These are phyloP conservation scores for Hypocrella siamensis DNA, from an alignment of 2,329 filamentous ascomycete genomes.

Conservation along the genomic window DNA sequence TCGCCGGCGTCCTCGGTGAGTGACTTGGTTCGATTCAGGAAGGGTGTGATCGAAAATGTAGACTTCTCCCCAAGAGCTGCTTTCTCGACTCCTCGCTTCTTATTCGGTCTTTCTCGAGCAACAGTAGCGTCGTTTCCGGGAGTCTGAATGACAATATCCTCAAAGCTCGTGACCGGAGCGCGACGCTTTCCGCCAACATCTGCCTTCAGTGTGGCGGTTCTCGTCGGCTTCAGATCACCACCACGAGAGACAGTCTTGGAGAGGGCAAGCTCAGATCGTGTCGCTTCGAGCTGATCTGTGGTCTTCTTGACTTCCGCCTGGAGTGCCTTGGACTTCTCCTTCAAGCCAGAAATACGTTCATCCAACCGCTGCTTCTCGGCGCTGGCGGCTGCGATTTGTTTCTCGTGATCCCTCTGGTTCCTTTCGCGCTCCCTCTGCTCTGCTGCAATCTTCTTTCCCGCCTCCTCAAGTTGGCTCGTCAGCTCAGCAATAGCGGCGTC, in stretches of 20 bases:
- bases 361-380: constrained; percentile 50
- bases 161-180: constrained; percentile 25
- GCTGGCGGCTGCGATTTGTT: constrained; percentile 43
- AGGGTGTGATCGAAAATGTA: constrained; percentile 84
- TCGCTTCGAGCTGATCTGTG: constrained; percentile 25
- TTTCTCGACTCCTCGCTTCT: constrained; percentile 41
- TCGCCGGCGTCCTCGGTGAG: constrained; percentile 24
- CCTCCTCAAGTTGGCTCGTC: constrained; percentile 17
- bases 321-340: constrained; percentile 50
- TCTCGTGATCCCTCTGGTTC: constrained; percentile 28
- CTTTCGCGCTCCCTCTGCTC: constrained; percentile 32
- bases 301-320: constrained; percentile 59
- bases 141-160: constrained; percentile 31
- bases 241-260: constrained; percentile 2
- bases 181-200: constrained; percentile 29
- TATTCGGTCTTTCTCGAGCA: constrained; percentile 26
- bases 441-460: constrained; percentile 18
- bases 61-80: constrained; percentile 63
- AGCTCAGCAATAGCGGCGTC: constrained; percentile 27
- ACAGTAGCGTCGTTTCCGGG: constrained; percentile 25
- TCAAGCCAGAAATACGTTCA: constrained; percentile 53
- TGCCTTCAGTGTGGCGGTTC: constrained; percentile 8
- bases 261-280: constrained; percentile 6
- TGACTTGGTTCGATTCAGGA: constrained; percentile 60
- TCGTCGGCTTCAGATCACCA: constrained; percentile 9